Percentiles rank a stretch among this genome's conserved stretches.
Evolutionary conservation across 345 rosid genomes (phyloP).

Genomic region (Cardamine occulta): DNA sequence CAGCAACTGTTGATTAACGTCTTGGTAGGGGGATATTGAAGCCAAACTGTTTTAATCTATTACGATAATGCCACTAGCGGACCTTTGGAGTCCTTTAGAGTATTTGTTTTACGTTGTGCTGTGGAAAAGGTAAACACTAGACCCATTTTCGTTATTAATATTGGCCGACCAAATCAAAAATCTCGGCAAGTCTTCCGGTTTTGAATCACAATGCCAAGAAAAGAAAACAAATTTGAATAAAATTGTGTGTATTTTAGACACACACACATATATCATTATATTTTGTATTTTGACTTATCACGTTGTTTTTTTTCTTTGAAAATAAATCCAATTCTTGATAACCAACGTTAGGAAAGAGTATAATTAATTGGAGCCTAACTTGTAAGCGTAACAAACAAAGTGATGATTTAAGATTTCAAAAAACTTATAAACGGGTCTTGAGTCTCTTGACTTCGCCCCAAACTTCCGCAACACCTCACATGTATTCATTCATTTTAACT

Average conservation of each 20-base stretch:
- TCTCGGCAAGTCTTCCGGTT: constrained; percentile 33
- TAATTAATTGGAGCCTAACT: constrained; percentile 23
- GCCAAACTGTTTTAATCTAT: neutral
- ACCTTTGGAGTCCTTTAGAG: neutral
- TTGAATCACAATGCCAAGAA: constrained; percentile 18
- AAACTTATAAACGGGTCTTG: constrained; percentile 8
- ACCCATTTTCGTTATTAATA: neutral
- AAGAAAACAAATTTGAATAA: too few species aligned
- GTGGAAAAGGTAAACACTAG: neutral
- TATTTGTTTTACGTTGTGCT: constrained; percentile 23
- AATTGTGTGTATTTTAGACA: neutral
- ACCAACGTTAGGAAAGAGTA: constrained; percentile 1
- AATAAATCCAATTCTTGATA: neutral
- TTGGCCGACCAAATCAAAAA: constrained; percentile 39
- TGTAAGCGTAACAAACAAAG: constrained; percentile 28
- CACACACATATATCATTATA: neutral
- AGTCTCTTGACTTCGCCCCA: constrained; percentile 16
- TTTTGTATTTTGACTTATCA: constrained; percentile 8
- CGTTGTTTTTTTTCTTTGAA: neutral
- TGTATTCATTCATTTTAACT: neutral
- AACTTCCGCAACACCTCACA: constrained; percentile 32
- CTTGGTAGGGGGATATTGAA: neutral
- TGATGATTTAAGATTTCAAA: constrained; percentile 24
- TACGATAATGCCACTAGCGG: neutral
- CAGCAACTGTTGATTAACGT: constrained; percentile 2